These are phyloP conservation scores for Stenocarpella maydis DNA, from an alignment of 2,329 filamentous ascomycete species.

Conservation along the genomic window DNA sequence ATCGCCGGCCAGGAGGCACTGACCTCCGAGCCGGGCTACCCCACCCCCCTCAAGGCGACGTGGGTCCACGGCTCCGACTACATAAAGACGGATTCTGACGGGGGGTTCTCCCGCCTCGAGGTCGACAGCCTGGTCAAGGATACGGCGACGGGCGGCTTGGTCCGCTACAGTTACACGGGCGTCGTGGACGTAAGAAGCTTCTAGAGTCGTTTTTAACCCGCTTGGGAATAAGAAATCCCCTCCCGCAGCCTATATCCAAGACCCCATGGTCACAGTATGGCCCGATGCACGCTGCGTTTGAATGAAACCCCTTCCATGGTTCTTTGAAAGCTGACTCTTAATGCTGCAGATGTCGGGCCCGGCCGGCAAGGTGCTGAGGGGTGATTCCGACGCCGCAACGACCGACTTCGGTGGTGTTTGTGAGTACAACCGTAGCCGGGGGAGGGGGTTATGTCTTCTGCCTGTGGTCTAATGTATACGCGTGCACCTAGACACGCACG, in stretches of 20 bases:
- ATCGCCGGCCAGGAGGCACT: conserved; percentile 42
- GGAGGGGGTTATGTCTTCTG: not conserved
- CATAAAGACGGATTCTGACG: conserved; percentile 49
- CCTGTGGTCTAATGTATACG: not conserved
- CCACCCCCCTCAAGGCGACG: conserved; percentile 47
- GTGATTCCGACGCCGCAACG: conserved; percentile 46
- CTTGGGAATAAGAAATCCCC: too few relatives aligned
- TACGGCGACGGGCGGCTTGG: conserved; percentile 40
- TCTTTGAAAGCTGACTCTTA: too few relatives aligned
- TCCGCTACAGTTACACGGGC: conserved; percentile 51
- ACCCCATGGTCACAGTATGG: too few relatives aligned
- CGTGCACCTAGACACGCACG: conserved; percentile 40
- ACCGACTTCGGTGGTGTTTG: conserved; percentile 50
- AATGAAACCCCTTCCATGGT: too few relatives aligned
- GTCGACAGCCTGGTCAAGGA: conserved; percentile 49
- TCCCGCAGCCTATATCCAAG: too few relatives aligned
- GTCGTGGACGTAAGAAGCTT: too few relatives aligned
- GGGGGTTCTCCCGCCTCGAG: conserved; percentile 48
- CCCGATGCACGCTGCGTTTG: too few relatives aligned
- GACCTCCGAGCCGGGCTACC: conserved; percentile 48
- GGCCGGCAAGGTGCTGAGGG: conserved; percentile 46
- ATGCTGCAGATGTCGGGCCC: conserved; percentile 41
- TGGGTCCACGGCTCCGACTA: conserved; percentile 52
- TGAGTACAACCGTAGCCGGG: conserved; percentile 38
- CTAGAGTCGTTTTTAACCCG: too few relatives aligned